These are phyloP conservation scores for Ambispora gerdemannii DNA, from an alignment of 192 early-diverging fungal genomes.

Conservation along the genomic window DNA sequence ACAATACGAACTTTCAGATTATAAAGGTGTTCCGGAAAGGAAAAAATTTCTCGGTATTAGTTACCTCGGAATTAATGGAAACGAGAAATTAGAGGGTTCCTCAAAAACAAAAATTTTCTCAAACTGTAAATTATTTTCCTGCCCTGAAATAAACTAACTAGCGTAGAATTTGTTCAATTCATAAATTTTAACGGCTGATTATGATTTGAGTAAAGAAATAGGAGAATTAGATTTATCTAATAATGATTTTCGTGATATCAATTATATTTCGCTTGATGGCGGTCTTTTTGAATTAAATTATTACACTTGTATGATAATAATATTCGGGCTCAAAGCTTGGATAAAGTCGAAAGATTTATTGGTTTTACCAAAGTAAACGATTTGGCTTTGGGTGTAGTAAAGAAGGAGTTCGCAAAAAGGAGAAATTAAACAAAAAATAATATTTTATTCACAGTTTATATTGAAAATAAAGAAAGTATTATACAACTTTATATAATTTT, in stretches of 20 bases:
- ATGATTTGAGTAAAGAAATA: no score
- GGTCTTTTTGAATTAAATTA: no score
- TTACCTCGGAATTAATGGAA: neutral
- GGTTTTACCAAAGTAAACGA: neutral
- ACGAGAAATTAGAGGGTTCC: neutral
- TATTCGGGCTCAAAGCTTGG: neutral
- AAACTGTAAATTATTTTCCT: neutral
- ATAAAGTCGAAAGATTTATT: neutral
- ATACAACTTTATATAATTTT: neutral
- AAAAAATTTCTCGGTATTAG: neutral
- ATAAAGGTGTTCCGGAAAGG: no score
- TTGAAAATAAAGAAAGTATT: neutral
- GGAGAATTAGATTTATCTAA: neutral
- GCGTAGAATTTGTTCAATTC: neutral
- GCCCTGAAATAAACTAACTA: neutral
- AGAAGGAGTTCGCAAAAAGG: neutral
- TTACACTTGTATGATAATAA: neutral
- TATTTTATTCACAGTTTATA: no score
- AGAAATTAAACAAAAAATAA: no score
- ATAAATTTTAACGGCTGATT: no score
- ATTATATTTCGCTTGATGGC: neutral
- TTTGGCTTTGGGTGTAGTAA: neutral
- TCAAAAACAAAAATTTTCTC: neutral
- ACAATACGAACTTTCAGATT: neutral
- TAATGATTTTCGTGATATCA: neutral